phyloP scores from a whole-genome alignment of 2,329 filamentous ascomycete genomes.

The Aspergillus terreus region DNA sequence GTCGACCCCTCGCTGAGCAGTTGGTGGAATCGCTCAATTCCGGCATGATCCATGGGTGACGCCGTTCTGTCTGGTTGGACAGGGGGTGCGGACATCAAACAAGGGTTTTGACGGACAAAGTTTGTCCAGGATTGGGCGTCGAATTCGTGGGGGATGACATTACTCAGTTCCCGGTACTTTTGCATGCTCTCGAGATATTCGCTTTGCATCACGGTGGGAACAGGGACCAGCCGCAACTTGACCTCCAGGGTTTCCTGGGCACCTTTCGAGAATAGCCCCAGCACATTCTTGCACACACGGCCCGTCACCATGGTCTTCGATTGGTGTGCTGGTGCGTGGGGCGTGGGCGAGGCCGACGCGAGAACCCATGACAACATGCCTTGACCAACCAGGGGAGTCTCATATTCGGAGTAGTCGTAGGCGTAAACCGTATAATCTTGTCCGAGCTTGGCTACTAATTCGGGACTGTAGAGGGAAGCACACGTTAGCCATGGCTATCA shows the following conservation, averaged over 20 bases:
- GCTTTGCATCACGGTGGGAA: slow-evolving; percentile 61
- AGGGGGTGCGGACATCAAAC: slow-evolving; percentile 24
- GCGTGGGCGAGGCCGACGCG: slow-evolving; percentile 55
- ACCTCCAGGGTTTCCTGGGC: slow-evolving; percentile 86
- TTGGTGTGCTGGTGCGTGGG: slow-evolving; percentile 54
- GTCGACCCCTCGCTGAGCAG: slow-evolving; percentile 44
- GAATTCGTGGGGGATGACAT: slow-evolving; percentile 55
- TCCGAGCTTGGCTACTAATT: slow-evolving; percentile 69
- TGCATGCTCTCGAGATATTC: slow-evolving; percentile 61
- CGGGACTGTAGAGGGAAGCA: slow-evolving; percentile 60
- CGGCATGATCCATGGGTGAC: slow-evolving; percentile 39
- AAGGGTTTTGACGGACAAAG: slow-evolving; percentile 69
- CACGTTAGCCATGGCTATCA: slow-evolving; percentile 1
- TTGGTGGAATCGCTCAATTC: slow-evolving; percentile 43
- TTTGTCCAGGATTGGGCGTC: slow-evolving; percentile 75
- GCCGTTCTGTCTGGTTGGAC: slow-evolving; percentile 22
- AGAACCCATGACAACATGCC: slow-evolving; percentile 89
- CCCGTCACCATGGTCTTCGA: slow-evolving; percentile 74
- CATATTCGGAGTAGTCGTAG: slow-evolving; percentile 92
- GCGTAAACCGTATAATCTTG: slow-evolving; percentile 95
- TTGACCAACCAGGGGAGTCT: slow-evolving; percentile 89
- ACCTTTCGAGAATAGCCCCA: slow-evolving; percentile 79
- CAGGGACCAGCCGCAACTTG: slow-evolving; percentile 77
- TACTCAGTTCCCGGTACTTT: slow-evolving; percentile 57
- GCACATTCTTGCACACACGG: slow-evolving; percentile 78